Conservation (phyloP, 2,329 filamentous ascomycete species). For the Gnomoniopsis smithogilvyi region DNA sequence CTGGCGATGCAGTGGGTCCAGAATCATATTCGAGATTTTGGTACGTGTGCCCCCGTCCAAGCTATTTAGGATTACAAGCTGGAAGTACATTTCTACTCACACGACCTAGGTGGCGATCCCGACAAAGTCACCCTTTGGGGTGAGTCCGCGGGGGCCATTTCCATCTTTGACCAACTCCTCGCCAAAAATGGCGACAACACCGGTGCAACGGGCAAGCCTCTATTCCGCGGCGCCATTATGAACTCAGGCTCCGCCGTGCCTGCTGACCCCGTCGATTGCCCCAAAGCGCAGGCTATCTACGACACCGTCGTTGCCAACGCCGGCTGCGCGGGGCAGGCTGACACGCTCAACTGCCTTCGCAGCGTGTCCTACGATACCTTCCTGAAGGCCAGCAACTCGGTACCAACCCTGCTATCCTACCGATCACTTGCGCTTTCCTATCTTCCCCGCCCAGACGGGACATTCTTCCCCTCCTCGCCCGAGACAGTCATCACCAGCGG, state of each 20-base stretch:
- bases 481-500: conserved; percentile 53
- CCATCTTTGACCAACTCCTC: conserved; percentile 71
- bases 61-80: neutral
- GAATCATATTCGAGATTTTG: conserved; percentile 73
- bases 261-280: conserved; percentile 59
- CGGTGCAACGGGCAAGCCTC: conserved; percentile 66
- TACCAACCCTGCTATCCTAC: conserved; percentile 66
- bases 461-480: conserved; percentile 57
- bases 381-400: conserved; percentile 65
- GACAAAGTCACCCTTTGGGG: conserved; percentile 79
- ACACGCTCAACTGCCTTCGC: conserved; percentile 66
- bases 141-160: conserved; percentile 69
- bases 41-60: conserved; percentile 28
- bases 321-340: conserved; percentile 55
- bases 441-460: conserved; percentile 69
- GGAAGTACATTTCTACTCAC: neutral
- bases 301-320: conserved; percentile 56
- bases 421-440: conserved; percentile 68
- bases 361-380: conserved; percentile 55
- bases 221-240: conserved; percentile 79
- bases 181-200: conserved; percentile 69
- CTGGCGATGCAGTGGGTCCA: conserved; percentile 69
- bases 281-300: conserved; percentile 64
- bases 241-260: conserved; percentile 64
- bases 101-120: conserved; percentile 62